These are phyloP conservation scores for Hericium erinaceus DNA, from an alignment of 768 basidiomycete genomes.

Conservation along the genomic window DNA sequence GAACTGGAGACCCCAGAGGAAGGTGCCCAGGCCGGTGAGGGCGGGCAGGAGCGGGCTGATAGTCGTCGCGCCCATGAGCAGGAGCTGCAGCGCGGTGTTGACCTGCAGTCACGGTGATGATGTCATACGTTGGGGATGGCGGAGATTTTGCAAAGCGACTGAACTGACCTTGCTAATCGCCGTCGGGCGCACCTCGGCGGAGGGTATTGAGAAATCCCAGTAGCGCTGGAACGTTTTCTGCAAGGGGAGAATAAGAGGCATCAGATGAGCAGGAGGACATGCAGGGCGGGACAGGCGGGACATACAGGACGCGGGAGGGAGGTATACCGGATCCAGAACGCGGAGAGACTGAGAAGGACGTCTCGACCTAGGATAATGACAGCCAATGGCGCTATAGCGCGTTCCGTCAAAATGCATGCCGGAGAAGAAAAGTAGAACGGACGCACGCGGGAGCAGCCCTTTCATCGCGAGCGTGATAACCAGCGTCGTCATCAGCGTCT, in stretches of 20 bases:
- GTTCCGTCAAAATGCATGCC: not conserved
- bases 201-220: slow-evolving; percentile 94
- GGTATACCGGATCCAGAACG: slow-evolving; percentile 89
- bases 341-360: slow-evolving; percentile 73
- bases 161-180: slow-evolving; percentile 76
- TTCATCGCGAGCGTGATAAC: slow-evolving; percentile 80
- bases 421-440: not conserved
- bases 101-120: slow-evolving; percentile 36
- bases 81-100: slow-evolving; percentile 87
- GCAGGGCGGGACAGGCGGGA: slow-evolving; percentile 5
- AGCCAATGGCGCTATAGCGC: slow-evolving; percentile 65
- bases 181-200: slow-evolving; percentile 90
- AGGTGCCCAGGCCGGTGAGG: slow-evolving; percentile 45
- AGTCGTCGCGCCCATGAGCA: slow-evolving; percentile 86
- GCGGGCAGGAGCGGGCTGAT: slow-evolving; percentile 73
- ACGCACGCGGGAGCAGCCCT: slow-evolving; percentile 71
- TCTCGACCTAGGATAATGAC: slow-evolving; percentile 86
- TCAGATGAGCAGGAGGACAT: not conserved
- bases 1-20: slow-evolving; percentile 54
- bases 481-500: slow-evolving; percentile 88
- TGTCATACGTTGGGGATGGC: not conserved
- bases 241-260: not conserved
- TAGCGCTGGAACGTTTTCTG: slow-evolving; percentile 90
- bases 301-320: slow-evolving; percentile 81
- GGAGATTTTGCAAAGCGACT: not conserved